A percentile compares a stretch with the other conserved stretches of the same genome.
Evolutionary conservation across 768 basidiomycete species (phyloP).

Genomic region (Harrya chromipes): DNA sequence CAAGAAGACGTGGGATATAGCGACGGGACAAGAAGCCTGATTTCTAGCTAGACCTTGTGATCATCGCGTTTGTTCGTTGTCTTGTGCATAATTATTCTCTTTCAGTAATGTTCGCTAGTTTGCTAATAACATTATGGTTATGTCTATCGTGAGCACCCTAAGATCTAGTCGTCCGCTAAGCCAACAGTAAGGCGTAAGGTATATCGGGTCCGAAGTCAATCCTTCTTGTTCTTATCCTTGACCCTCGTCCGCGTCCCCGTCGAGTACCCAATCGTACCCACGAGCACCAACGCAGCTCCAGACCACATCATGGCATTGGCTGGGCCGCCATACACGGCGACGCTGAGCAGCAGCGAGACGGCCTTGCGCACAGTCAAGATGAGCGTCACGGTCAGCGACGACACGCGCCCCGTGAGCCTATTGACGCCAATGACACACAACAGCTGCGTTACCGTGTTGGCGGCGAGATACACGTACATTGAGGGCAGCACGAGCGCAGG

Average conservation of each 20-base stretch:
- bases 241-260: constrained; percentile 9
- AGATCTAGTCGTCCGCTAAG: too few relatives aligned
- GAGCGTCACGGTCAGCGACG: constrained; percentile 73
- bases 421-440: constrained; percentile 87
- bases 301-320: constrained; percentile 54
- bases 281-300: constrained; percentile 64
- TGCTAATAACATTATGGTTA: constrained; percentile 19
- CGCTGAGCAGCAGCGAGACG: constrained; percentile 69
- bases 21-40: constrained; percentile 55
- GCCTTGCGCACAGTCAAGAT: constrained; percentile 82
- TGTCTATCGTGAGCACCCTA: neutral
- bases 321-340: constrained; percentile 45
- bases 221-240: constrained; percentile 30
- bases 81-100: constrained; percentile 1
- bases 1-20: constrained; percentile 67
- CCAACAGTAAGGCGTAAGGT: neutral
- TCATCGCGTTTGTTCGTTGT: neutral
- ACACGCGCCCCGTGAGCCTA: constrained; percentile 74
- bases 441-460: constrained; percentile 83
- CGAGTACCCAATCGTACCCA: constrained; percentile 72
- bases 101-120: neutral
- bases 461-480: constrained; percentile 57
- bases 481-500: constrained; percentile 45
- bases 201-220: constrained; percentile 6
- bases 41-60: too few relatives aligned